phyloP scores from a whole-genome alignment of 495 filamentous ascomycete species.

The Aspergillus campestris region DNA sequence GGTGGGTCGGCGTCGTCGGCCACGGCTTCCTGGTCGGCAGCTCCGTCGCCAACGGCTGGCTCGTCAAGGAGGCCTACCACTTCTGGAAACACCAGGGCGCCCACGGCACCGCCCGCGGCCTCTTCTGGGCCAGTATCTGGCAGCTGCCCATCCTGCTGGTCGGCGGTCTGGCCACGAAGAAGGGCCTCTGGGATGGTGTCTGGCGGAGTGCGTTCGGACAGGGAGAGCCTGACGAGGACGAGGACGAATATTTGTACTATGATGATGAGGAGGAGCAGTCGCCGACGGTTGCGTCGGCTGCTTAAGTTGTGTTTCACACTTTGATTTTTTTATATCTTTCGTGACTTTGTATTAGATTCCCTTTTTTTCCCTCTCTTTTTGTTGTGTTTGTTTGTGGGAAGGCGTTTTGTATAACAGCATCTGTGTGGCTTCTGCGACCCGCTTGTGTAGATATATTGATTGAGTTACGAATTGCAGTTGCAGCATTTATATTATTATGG shows the following conservation, averaged over 20 bases:
- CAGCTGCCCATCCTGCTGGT: slow-evolving; percentile 87
- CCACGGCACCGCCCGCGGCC: slow-evolving; percentile 68
- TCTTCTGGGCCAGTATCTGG: slow-evolving; percentile 99
- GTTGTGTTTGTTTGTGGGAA: background rate
- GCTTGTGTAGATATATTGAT: slow-evolving; percentile 1
- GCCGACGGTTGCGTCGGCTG: background rate
- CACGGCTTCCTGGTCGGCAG: slow-evolving; percentile 78
- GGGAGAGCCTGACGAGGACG: slow-evolving; percentile 34
- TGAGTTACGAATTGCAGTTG: no score
- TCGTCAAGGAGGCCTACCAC: slow-evolving; percentile 67
- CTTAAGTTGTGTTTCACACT: background rate
- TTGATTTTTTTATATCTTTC: background rate
- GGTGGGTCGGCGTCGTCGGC: slow-evolving; percentile 76
- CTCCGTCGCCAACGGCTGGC: slow-evolving; percentile 76
- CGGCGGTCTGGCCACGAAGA: slow-evolving; percentile 87
- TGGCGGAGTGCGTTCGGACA: slow-evolving; percentile 59
- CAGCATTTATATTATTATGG: background rate
- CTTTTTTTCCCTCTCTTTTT: background rate
- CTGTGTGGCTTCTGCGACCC: background rate
- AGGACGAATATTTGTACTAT: slow-evolving; percentile 33
- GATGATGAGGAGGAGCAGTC: slow-evolving; percentile 27
- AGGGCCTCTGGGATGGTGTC: slow-evolving; percentile 81
- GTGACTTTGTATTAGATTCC: slow-evolving; percentile 11
- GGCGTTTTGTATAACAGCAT: slow-evolving; percentile 14
- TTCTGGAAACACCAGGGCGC: slow-evolving; percentile 76